Percentiles rank a stretch among this genome's conserved stretches.
Conservation (phyloP, 2,329 filamentous ascomycete genomes). For the Beauveria varroae region DNA sequence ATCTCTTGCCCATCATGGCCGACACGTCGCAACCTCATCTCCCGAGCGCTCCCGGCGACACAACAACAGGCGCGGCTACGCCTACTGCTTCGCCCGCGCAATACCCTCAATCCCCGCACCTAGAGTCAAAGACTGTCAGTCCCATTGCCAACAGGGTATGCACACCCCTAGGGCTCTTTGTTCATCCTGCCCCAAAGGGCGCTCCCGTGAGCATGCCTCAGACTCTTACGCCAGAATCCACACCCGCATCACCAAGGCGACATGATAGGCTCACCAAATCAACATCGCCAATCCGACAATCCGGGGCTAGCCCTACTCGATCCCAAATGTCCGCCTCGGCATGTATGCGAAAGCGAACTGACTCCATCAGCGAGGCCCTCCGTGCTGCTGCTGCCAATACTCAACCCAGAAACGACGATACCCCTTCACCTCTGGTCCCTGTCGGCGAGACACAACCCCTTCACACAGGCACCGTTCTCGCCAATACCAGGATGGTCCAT, state of each 20-base stretch:
- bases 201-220: conserved; percentile 4
- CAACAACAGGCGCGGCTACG: neutral
- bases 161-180: conserved; percentile 16
- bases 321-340: neutral
- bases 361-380: neutral
- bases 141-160: conserved; percentile 16
- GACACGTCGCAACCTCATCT: neutral
- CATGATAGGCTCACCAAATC: neutral
- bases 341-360: conserved; percentile 1
- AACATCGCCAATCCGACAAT: neutral
- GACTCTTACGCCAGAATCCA: conserved; percentile 10
- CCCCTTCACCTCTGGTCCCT: neutral
- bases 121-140: neutral
- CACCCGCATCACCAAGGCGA: neutral
- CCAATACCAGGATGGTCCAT: conserved; percentile 35
- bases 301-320: neutral
- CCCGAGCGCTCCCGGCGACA: neutral
- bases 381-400: conserved; percentile 1
- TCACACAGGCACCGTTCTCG: conserved; percentile 31
- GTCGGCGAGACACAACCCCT: conserved; percentile 18
- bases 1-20: neutral
- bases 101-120: neutral
- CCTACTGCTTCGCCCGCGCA: neutral
- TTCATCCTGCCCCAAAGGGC: conserved; percentile 10
- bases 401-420: neutral